Evolutionary conservation across 306 rosid species (phyloP).

Genomic region (barrel medic (Medicago truncatula)): MtrunA17r5.0-ANR NC_053046.1:173501-174000

Average conservation of each 20-base stretch:
- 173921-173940: slow-evolving; percentile 70
- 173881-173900: slow-evolving; percentile 54
- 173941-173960: not conserved
- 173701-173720: slow-evolving; percentile 25
- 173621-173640: slow-evolving; percentile 30
- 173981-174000: not conserved
- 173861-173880: slow-evolving; percentile 20
- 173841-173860: slow-evolving; percentile 54
- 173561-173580: slow-evolving; percentile 52
- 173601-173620: slow-evolving; percentile 46
- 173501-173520: not conserved
- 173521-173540: slow-evolving; percentile 27
- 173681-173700: not conserved
- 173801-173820: slow-evolving; percentile 17
- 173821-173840: slow-evolving; percentile 40
- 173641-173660: slow-evolving; percentile 27
- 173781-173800: slow-evolving; percentile 41
- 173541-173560: slow-evolving; percentile 20
- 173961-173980: not conserved
- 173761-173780: slow-evolving; percentile 36
- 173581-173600: slow-evolving; percentile 39
- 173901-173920: slow-evolving; percentile 56
- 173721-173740: slow-evolving; percentile 43
- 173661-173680: slow-evolving; percentile 25
- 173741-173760: slow-evolving; percentile 27